Evolutionary conservation across 2,329 filamentous ascomycete genomes (phyloP), one percentile per base, ranked within the genome.

Genomic region (Pseudocercospora eumusae): DNA sequence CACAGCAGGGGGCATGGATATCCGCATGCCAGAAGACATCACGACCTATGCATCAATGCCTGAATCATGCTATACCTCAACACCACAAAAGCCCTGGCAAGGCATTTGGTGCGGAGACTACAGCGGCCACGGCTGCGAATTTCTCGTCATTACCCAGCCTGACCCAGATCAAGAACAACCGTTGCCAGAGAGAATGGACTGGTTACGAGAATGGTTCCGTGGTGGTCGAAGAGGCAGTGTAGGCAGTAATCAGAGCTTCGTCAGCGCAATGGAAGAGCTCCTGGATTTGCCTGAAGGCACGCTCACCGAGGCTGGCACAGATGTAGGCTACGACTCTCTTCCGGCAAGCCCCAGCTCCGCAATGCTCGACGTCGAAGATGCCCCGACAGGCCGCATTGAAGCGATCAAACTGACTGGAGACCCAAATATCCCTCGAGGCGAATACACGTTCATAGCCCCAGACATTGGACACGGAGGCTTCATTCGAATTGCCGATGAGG

Each of bases 321-420:
- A n/a, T 18, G 23, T 28, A n/a, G 25, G 15, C 47, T 25, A 52
- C 15, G 25, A 15, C 25, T 40, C 52, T 7, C 28, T 28, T 33
- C 52, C 31, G 15, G 27, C 40, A 28, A 23, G 42, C 6, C 20
- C 40, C 42, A 23, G 44, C n/a, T 23, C 44, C 10, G 21, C 23
- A 18, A 44, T 23, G 25, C 44, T 20, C 55, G 53, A 60, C 20
- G 40, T 33, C 42, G 45, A 58, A 13, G 50, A 65, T 20, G 59
- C 85, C 1, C 86, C 90, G 67, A 81, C 80, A 11, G 91, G 92
- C 4, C 82, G 86, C 1, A 75, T 98, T 3, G 87, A 93, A 74
- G 93, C 90, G 0, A 87, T 97, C 71, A 98, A 98, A 74, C 79
- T 99, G 33, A 98, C 93, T 0, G 93, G 93, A 0, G 93, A 99